Percentiles rank a stretch among this genome's conserved stretches.
These are phyloP conservation scores for Posidonia australis DNA, from an alignment of 106 monocot genomes.

Conservation along the genomic window DNA sequence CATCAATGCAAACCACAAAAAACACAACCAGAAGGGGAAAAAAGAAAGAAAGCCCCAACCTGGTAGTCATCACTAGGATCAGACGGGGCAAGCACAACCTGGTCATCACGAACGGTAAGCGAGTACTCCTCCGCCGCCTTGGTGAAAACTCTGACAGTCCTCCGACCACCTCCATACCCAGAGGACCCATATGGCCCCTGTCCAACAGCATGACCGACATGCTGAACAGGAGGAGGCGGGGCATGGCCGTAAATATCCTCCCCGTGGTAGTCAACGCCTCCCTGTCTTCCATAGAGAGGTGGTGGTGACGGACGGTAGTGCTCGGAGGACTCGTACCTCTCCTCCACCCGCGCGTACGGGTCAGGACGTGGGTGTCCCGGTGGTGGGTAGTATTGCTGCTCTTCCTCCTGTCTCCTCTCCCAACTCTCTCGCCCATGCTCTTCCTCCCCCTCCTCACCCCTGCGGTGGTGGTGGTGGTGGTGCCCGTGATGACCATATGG, in stretches of 20 bases:
- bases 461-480: constrained; percentile 8
- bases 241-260: not conserved
- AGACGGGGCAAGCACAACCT: constrained; percentile 39
- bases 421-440: constrained; percentile 5
- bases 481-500: constrained; percentile 5
- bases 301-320: not conserved
- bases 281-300: not conserved
- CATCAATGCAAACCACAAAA: not conserved
- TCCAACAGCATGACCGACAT: not conserved
- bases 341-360: no score
- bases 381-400: not conserved
- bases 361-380: not conserved
- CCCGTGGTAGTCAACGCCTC: not conserved
- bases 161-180: constrained; percentile 1
- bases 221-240: constrained; percentile 5
- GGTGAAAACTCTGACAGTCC: constrained; percentile 42
- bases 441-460: constrained; percentile 4
- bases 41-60: constrained; percentile 4
- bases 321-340: not conserved
- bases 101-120: constrained; percentile 38
- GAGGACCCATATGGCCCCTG: constrained; percentile 1
- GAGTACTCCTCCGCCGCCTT: constrained; percentile 46
- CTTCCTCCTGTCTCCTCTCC: constrained; percentile 2
- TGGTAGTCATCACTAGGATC: constrained; percentile 42
- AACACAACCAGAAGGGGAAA: not conserved